Evolutionary conservation across 1,284 basidiomycete genomes (phyloP).

Genomic region (Leccinum angustisporum): DNA sequence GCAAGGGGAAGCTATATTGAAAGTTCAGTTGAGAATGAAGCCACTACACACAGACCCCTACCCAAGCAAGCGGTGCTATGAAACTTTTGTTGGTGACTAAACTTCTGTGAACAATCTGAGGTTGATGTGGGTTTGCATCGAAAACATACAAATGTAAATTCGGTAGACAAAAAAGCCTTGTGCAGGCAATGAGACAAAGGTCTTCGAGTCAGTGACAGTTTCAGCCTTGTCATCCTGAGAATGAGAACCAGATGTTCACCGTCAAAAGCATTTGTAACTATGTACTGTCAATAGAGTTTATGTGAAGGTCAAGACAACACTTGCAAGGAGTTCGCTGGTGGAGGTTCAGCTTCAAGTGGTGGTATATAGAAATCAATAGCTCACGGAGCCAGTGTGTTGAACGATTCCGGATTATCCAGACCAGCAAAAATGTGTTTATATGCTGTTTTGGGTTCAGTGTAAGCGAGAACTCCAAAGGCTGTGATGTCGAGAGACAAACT

Average conservation of each 20-base stretch:
- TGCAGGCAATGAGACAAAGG: not conserved
- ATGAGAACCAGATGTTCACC: not conserved
- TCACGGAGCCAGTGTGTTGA: not conserved
- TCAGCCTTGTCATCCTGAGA: not conserved
- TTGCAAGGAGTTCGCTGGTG: not conserved
- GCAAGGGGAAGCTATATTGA: not conserved
- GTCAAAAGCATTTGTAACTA: not conserved
- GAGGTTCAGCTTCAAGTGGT: not conserved
- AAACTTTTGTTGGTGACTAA: not conserved
- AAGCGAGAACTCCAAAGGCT: not conserved
- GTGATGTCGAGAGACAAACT: not conserved
- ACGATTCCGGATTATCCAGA: not conserved
- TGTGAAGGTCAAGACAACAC: not conserved
- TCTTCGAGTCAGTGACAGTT: not conserved
- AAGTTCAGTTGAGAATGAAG: not conserved
- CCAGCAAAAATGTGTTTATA: slow-evolving; percentile 5
- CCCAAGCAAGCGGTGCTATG: slow-evolving; percentile 2
- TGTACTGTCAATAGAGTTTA: not conserved
- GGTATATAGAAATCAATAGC: not conserved
- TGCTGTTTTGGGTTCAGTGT: not conserved
- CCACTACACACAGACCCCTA: not conserved
- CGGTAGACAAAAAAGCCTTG: slow-evolving; percentile 3
- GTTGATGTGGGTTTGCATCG: not conserved
- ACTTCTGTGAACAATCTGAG: not conserved
- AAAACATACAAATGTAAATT: not conserved